A percentile compares a stretch with the other conserved stretches of the same genome.
Conservation (phyloP, 371 early-diverging fungal genomes). For the Mucor circinelloides region DNA sequence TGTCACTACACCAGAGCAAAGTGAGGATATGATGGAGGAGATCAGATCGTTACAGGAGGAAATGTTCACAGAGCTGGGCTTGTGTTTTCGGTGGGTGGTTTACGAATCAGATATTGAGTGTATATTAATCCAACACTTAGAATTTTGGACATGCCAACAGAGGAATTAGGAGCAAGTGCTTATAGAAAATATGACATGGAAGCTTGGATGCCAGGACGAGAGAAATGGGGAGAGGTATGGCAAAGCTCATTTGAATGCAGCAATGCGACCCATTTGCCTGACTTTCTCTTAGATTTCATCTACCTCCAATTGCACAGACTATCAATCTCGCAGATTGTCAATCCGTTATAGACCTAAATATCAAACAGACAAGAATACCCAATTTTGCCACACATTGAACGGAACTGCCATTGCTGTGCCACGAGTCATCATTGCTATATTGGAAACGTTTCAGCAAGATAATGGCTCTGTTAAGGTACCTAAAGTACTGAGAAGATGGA, state of each 20-base stretch:
- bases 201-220: conserved; percentile 93
- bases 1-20: conserved; percentile 67
- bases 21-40: conserved; percentile 71
- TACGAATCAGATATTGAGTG: too few species aligned
- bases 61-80: conserved; percentile 78
- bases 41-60: conserved; percentile 74
- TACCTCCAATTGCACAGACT: conserved; percentile 90
- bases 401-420: conserved; percentile 96
- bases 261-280: too few species aligned
- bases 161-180: conserved; percentile 92
- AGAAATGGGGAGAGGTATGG: conserved; percentile 85
- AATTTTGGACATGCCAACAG: conserved; percentile 90
- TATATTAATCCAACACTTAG: conserved; percentile 24
- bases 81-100: conserved; percentile 85
- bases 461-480: conserved; percentile 80
- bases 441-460: conserved; percentile 79
- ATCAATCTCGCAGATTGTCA: conserved; percentile 76
- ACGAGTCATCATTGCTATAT: conserved; percentile 82
- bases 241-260: too few species aligned
- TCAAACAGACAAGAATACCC: conserved; percentile 30
- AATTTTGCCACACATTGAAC: conserved; percentile 90
- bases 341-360: conserved; percentile 57
- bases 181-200: conserved; percentile 94
- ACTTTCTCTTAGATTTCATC: conserved; percentile 60
- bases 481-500: conserved; percentile 70